Evolutionary conservation across 192 early-diverging fungal species (phyloP).

Genomic region (Backusella liffmaniae): DNA sequence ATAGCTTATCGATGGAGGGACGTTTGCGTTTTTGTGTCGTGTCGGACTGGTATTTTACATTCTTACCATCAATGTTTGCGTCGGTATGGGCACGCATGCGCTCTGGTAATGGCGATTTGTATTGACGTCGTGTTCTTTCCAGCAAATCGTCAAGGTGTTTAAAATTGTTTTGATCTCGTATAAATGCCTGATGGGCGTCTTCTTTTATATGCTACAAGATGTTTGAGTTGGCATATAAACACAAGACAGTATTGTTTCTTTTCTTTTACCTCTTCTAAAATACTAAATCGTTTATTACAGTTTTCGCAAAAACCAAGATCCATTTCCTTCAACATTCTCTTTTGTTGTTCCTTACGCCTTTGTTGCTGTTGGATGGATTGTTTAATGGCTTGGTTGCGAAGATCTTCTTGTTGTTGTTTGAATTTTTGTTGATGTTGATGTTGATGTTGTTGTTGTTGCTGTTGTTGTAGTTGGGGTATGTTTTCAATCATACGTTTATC

Average conservation of each 20-base stretch:
- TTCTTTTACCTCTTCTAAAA: slow-evolving; percentile 11
- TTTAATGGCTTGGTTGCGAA: background rate
- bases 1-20: background rate
- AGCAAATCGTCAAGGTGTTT: slow-evolving; percentile 4
- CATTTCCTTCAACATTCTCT: background rate
- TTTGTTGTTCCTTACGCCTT: background rate
- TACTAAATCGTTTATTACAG: slow-evolving; percentile 9
- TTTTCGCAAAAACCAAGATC: slow-evolving; percentile 14
- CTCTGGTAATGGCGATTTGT: background rate
- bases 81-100: background rate
- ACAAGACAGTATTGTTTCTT: background rate
- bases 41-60: slow-evolving; percentile 5
- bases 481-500: slow-evolving; percentile 13
- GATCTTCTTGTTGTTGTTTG: background rate
- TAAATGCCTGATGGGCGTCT: slow-evolving; percentile 15
- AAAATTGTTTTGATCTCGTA: slow-evolving; percentile 11
- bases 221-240: background rate
- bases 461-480: background rate
- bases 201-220: slow-evolving; percentile 12
- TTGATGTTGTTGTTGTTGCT: background rate
- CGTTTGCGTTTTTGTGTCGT: slow-evolving; percentile 3
- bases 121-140: slow-evolving; percentile 4
- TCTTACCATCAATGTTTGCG: slow-evolving; percentile 8
- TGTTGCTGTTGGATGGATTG: background rate
- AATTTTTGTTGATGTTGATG: background rate